Evolutionary conservation across 78 protist genomes (phyloP).

Genomic region (slime mould (Dictyostelium discoideum)): DNA sequence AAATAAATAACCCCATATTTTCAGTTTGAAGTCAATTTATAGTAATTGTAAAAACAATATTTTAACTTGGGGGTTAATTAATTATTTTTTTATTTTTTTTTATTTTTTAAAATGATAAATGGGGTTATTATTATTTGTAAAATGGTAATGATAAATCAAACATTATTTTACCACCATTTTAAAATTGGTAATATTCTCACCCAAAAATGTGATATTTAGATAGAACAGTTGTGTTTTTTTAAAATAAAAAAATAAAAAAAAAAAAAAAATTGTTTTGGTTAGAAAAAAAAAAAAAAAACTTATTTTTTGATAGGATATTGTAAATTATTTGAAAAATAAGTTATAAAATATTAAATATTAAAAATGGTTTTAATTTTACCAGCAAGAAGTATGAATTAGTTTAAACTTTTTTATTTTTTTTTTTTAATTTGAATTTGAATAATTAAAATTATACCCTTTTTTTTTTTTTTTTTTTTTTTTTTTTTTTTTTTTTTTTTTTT

Average conservation of each 20-base stretch:
- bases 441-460: too few relatives aligned
- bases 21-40: not conserved
- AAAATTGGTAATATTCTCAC: not conserved
- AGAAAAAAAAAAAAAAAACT: not conserved
- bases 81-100: too few relatives aligned
- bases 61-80: not conserved
- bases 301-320: not conserved
- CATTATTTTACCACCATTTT: not conserved
- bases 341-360: not conserved
- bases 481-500: not conserved
- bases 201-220: not conserved
- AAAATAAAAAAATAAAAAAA: too few relatives aligned
- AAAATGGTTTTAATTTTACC: not conserved
- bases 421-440: not conserved
- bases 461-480: too few relatives aligned
- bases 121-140: not conserved
- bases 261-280: not conserved
- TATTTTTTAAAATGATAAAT: too few relatives aligned
- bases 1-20: not conserved
- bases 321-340: not conserved
- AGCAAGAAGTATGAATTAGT: not conserved
- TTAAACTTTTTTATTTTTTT: not conserved
- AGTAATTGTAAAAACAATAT: not conserved
- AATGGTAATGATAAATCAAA: not conserved
- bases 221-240: too few relatives aligned